Evolutionary conservation across 257 asterid species (phyloP), one percentile per base, ranked within the genome.

Genomic region (Gentiana macrophylla): DNA sequence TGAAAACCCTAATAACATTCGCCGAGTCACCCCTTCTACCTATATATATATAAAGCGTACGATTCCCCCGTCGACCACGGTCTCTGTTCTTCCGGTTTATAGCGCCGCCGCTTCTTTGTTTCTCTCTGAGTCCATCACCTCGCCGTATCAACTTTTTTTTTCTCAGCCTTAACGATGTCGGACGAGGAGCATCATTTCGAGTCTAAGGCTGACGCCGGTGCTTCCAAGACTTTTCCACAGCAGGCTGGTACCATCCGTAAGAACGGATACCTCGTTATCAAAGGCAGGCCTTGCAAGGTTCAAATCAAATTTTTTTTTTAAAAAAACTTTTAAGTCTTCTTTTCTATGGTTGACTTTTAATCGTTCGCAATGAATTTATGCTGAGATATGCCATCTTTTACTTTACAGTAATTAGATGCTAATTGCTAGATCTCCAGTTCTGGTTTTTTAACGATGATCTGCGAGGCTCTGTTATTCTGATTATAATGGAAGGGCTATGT

Each of bases 161-260:
- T 24, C 24, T 24, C 24, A 24, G 64, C 64, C 38, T 49, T 32
- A 43, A 60, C 13, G 45, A 74, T 74, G 79, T 74, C 79, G 66
- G 79, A 74, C 72, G 79, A 74, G 62, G 79, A 74, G 62, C 79
- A 73, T 32, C 79, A 73, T 4, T 73, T 73, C 12, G 79, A 73
- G 52, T 69, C 79, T 1, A 73, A 69, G 72, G 79, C 75, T 11
- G 79, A 73, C 62, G 79, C 79, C 51, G 79, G 79, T 52, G 79
- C 79, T 52, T 74, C 79, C 37, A 74, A 74, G 66, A 74, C 79
- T 32, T 74, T 32, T 45, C 79, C 79, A 59, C 79, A 74, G 60
- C 79, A 74, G 47, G 79, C 79, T 52, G 79, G 79, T 50, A 65
- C 75, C 5, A 74, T 74, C 46, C 79, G 79, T 41, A 74, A 74